phyloP scores from a whole-genome alignment of 2,329 filamentous ascomycete species.

The Aureobasidium mangrovei region DNA sequence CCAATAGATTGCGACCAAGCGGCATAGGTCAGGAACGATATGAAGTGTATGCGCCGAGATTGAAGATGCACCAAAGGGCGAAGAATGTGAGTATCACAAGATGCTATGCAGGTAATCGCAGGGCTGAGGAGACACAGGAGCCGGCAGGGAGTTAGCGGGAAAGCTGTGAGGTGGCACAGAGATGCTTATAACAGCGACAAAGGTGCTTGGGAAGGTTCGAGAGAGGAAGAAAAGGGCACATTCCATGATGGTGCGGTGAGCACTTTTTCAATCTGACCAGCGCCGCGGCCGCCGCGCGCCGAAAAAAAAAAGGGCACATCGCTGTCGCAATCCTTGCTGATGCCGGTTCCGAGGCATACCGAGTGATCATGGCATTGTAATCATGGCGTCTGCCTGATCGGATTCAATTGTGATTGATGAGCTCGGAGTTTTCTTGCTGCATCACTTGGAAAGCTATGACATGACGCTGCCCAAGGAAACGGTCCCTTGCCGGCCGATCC shows the following conservation, averaged over 20 bases:
- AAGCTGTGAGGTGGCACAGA: neutral
- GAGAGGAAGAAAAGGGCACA: neutral
- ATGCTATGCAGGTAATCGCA: neutral
- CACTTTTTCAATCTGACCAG: neutral
- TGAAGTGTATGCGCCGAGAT: neutral
- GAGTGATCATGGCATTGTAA: neutral
- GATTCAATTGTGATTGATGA: neutral
- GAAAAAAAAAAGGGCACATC: neutral
- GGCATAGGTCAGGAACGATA: neutral
- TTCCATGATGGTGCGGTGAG: conserved; percentile 1
- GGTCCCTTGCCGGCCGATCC: conserved; percentile 1
- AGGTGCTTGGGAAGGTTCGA: neutral
- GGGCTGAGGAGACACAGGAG: neutral
- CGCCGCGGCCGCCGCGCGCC: neutral
- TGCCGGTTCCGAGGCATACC: conserved; percentile 10
- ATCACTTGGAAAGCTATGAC: neutral
- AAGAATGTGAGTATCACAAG: neutral
- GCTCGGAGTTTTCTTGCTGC: neutral
- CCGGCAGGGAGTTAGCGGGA: neutral
- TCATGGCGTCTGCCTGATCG: neutral
- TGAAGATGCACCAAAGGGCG: neutral
- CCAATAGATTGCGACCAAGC: neutral
- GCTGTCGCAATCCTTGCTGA: neutral
- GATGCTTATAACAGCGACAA: neutral
- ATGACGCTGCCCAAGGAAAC: conserved; percentile 4